Conservation (phyloP, 371 early-diverging fungal genomes). For the Mortierella sp. region DNA sequence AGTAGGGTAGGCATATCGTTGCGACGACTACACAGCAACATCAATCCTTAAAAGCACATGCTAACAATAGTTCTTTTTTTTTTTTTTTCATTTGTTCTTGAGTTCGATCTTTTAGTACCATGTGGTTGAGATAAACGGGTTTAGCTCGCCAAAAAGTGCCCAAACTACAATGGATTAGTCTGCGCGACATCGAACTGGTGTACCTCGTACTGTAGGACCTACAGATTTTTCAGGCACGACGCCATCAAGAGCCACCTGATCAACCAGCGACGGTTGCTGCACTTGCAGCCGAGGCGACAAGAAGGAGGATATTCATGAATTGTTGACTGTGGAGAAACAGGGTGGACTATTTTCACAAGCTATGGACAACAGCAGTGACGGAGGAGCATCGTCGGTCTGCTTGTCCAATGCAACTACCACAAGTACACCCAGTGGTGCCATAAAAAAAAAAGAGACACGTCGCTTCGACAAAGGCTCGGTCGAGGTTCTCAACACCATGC, state of each 20-base stretch:
- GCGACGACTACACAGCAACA: conserved; percentile 7
- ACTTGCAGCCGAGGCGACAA: conserved; percentile 9
- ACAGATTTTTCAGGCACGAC: conserved; percentile 5
- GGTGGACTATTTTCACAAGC: no score
- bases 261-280: conserved; percentile 2
- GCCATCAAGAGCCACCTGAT: conserved; percentile 1
- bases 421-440: no score
- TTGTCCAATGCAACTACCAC: no score
- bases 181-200: conserved; percentile 12
- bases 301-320: conserved; percentile 10
- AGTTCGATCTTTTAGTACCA: conserved; percentile 6
- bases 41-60: background rate
- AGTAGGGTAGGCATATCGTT: conserved; percentile 1
- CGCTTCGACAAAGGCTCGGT: no score
- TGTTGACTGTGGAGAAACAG: no score
- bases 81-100: conserved; percentile 1
- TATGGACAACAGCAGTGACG: no score
- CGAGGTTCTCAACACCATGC: no score
- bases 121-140: conserved; percentile 10
- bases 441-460: no score
- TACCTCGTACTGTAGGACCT: conserved; percentile 2
- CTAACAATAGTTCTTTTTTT: conserved; percentile 1
- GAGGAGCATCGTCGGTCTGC: no score
- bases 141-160: conserved; percentile 15
- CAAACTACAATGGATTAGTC: conserved; percentile 13